Base-by-base conservation (phyloP, 345 rosid genomes). In the Leavenworthia alabamica region DNA sequence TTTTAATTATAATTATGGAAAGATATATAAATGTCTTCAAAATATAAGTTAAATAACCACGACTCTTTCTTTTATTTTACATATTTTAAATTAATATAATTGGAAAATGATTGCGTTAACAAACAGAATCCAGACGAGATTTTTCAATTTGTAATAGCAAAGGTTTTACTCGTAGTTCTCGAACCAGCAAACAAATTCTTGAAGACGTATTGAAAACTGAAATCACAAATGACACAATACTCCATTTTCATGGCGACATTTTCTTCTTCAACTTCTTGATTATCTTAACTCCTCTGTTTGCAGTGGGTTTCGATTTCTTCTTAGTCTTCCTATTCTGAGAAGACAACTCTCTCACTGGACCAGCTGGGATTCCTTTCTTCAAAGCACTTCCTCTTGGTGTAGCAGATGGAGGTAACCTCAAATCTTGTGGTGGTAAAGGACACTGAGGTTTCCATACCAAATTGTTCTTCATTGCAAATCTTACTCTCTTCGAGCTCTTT, bases 351-450 rank as follows among this genome's bases (percentile, higher is more conserved):
- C 73, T 80, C 37, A 89, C 52, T 16, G 99, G 99, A 68, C 99
- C 99, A 3, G 99, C 85, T 22, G 88, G 81, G 40, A 91, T 51
- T 16, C 99, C 99, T 77, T 85, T 67, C 81, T 93, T 93, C 14
- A 93, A 88, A 14, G 99, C 99, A 80, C 99, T 93, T 70, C 99
- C 99, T 73, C 99, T 77, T 5, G 99, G 99, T 8, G 91, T 87
- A 53, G 80, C 86, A 56, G 99, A 85, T 2, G 99, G 96, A 0
- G 99, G 99, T 73, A 89, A 66, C 75, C 99, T 86, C 80, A 93
- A 63, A 65, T 79, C 81, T 56, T 89, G 84, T 10, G 97, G 99
- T 60, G 99, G 99, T 51, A 93, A 61, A 36, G 99, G 99, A 65
- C 77, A 86, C 43, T 89, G 94, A 8, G 99, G 95, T 70, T 89